These are phyloP conservation scores for Aphanomyces euteiches DNA, from an alignment of 352 stramenopile species.

Conservation along the genomic window DNA sequence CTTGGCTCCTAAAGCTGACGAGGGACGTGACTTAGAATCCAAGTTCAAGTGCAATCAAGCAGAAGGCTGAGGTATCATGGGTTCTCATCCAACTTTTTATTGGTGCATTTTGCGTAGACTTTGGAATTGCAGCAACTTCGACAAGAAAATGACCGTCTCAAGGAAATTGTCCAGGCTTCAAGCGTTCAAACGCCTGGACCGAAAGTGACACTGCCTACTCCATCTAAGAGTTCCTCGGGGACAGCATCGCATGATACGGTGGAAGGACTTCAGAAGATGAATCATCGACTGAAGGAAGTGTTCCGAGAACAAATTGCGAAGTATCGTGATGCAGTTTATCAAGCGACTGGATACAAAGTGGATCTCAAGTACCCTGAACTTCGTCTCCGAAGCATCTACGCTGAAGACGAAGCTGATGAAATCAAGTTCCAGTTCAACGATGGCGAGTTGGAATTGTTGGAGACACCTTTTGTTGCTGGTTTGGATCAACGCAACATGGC, in stretches of 20 bases:
- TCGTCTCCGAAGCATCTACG: conserved; percentile 74
- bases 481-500: conserved; percentile 60
- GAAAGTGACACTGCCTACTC: conserved; percentile 8
- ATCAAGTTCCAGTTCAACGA: conserved; percentile 82
- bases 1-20: no score
- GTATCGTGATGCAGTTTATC: conserved; percentile 85
- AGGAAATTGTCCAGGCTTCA: conserved; percentile 44
- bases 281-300: conserved; percentile 84
- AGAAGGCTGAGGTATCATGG: background rate
- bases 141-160: conserved; percentile 53
- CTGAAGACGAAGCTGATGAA: conserved; percentile 78
- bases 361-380: conserved; percentile 81
- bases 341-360: conserved; percentile 86
- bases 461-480: conserved; percentile 67
- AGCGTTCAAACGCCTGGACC: conserved; percentile 30
- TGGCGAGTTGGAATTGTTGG: conserved; percentile 72
- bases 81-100: background rate
- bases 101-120: conserved; percentile 35
- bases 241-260: conserved; percentile 83
- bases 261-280: conserved; percentile 80
- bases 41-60: conserved; percentile 5
- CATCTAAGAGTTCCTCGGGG: conserved; percentile 45
- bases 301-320: conserved; percentile 85
- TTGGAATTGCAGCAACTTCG: conserved; percentile 45
- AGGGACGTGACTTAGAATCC: conserved; percentile 5